Conservation (phyloP, 73 alveolate species). For the Paramecium pentaurelia region DNA sequence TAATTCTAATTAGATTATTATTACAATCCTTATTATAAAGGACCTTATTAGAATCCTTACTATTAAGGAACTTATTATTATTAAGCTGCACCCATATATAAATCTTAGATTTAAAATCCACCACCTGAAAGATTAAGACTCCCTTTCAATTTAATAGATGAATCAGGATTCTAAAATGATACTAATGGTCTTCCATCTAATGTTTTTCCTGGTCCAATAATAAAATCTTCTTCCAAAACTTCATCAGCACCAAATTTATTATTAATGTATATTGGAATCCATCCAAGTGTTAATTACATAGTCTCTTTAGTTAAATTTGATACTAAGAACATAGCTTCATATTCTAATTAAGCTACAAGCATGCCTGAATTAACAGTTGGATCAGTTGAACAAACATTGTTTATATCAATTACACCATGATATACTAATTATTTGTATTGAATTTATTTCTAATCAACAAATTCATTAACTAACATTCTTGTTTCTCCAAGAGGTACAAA, state of each 20-base stretch:
- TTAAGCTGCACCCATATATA: neutral
- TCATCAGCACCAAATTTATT: constrained; percentile 41
- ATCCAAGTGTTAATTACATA: neutral
- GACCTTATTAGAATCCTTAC: neutral
- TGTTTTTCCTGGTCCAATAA: neutral
- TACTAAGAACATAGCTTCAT: neutral
- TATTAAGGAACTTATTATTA: neutral
- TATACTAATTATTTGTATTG: neutral
- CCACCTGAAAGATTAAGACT: constrained; percentile 6
- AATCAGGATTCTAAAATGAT: neutral
- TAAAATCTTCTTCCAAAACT: neutral
- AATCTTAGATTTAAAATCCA: neutral
- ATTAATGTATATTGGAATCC: constrained; percentile 28
- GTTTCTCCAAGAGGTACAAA: constrained; percentile 38
- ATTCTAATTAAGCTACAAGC: constrained; percentile 16
- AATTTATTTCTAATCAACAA: neutral
- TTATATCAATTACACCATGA: constrained; percentile 18
- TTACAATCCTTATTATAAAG: neutral
- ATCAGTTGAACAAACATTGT: constrained; percentile 11
- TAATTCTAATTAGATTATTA: neutral
- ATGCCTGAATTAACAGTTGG: constrained; percentile 17
- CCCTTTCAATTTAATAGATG: neutral
- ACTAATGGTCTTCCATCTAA: neutral
- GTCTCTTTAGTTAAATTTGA: neutral
- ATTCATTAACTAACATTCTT: constrained; percentile 7